Conservation (phyloP, 495 filamentous ascomycete genomes). For the Aspergillus homomorphus region DNA sequence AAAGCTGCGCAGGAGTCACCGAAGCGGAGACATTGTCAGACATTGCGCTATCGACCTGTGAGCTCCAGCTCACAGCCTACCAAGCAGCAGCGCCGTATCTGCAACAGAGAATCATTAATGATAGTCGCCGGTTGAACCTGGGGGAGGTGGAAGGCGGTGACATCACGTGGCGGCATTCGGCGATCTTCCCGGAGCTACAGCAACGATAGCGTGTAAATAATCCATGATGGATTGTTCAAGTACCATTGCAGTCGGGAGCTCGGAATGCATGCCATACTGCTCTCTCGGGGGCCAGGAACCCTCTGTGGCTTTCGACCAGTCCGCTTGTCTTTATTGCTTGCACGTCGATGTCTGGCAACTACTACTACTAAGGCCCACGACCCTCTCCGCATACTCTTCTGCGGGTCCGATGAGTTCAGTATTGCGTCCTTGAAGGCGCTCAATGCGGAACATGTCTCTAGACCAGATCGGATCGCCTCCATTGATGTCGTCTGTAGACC, state of each 20-base stretch:
- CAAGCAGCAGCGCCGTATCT: constrained; percentile 4
- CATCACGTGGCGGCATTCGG: constrained; percentile 38
- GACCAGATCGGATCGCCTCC: constrained; percentile 61
- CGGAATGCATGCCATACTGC: constrained; percentile 22
- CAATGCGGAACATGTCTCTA: constrained; percentile 52
- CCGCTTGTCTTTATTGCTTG: constrained; percentile 9
- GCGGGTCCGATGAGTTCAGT: constrained; percentile 91
- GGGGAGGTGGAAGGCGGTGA: constrained; percentile 26
- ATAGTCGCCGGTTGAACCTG: constrained; percentile 10
- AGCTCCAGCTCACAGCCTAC: constrained; percentile 16
- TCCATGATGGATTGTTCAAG: neutral
- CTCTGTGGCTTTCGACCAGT: constrained; percentile 25
- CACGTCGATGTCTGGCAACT: constrained; percentile 29
- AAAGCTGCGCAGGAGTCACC: constrained; percentile 75
- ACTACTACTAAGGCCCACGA: constrained; percentile 45
- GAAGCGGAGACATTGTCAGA: constrained; percentile 36
- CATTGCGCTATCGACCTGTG: constrained; percentile 34
- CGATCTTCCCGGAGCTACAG: constrained; percentile 18
- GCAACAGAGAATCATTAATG: neutral
- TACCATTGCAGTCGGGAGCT: neutral
- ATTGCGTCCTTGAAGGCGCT: constrained; percentile 73
- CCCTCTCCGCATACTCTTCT: constrained; percentile 89
- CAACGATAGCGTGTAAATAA: neutral
- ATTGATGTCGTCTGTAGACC: constrained; percentile 87
- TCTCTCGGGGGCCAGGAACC: constrained; percentile 17